Conservation (phyloP, 2,329 filamentous ascomycete genomes). For the Albifimbria verrucaria region DNA sequence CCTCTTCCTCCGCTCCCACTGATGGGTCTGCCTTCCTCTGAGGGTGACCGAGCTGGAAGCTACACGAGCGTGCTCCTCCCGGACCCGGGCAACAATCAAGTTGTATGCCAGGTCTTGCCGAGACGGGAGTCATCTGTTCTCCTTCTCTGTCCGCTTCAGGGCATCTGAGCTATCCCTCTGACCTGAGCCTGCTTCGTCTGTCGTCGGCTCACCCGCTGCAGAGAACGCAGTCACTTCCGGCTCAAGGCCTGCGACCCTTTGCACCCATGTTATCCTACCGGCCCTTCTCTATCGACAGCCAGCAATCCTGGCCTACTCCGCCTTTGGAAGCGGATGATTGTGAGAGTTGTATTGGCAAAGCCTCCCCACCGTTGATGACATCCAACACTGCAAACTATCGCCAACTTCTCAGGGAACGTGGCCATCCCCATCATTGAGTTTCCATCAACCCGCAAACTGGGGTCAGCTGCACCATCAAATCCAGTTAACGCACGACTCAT, state of each 20-base stretch:
- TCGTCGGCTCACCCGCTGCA: slow-evolving; percentile 16
- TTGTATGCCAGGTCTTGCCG: slow-evolving; percentile 21
- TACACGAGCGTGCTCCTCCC: slow-evolving; percentile 25
- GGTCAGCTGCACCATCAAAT: not conserved
- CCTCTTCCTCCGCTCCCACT: slow-evolving; percentile 11
- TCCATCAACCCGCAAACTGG: slow-evolving; percentile 6
- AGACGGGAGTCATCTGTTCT: slow-evolving; percentile 20
- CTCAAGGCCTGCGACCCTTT: slow-evolving; percentile 16
- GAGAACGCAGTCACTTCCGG: slow-evolving; percentile 12
- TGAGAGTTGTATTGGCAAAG: slow-evolving; percentile 33
- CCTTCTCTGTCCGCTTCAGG: slow-evolving; percentile 17
- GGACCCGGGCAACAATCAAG: slow-evolving; percentile 23
- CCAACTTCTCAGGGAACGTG: slow-evolving; percentile 31
- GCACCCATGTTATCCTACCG: slow-evolving; percentile 18
- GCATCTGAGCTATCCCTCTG: slow-evolving; percentile 18
- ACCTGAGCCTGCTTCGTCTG: slow-evolving; percentile 15
- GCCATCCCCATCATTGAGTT: slow-evolving; percentile 23
- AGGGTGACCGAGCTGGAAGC: slow-evolving; percentile 24
- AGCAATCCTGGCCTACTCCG: slow-evolving; percentile 32
- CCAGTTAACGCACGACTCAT: not conserved
- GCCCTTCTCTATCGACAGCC: slow-evolving; percentile 16
- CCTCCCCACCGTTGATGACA: slow-evolving; percentile 24
- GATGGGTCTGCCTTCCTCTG: slow-evolving; percentile 26
- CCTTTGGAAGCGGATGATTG: slow-evolving; percentile 33
- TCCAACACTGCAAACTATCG: slow-evolving; percentile 19